Base-by-base conservation (phyloP, 768 basidiomycete species). In the Termitomyces sp. region DNA sequence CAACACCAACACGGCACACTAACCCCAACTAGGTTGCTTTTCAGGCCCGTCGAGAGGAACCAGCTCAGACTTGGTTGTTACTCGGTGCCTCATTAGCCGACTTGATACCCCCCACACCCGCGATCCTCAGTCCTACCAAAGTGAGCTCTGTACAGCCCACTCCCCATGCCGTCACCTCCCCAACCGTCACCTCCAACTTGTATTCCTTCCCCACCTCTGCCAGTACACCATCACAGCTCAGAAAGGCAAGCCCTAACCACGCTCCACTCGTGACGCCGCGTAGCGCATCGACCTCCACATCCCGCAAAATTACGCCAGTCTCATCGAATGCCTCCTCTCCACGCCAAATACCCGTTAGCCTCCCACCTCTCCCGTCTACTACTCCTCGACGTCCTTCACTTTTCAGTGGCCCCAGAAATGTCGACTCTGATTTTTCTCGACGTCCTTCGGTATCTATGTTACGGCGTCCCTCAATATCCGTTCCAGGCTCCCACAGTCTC, bases 61-160 rank as follows among this genome's bases (percentile, higher is more conserved):
- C 81, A 3, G 85, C 84, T 1, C 86, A 90, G 62, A 75, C 77
- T 2, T 93, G 91, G 91, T 62, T 82, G 9, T 69, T 92, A 2
- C 68, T 93, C 19, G 78, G 75, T 12, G 82, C 83, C 16, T 75
- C 85, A 3, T 69, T 90, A 19, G 72, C 73, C 0, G 77, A 85
- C 51, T 67, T 82, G 46, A 59, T 79, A 17, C 82, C 81, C 8
- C 67, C 70, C 43, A 25, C 58, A n/a, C 65, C 63, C 59, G 41
- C 68, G 41, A 44, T 68, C 59, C 56, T 73, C 55, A 64, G 57
- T 29, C 57, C 57, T 2, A 19, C 43, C 25, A 52, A 62, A 48
- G 11, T 61, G 53, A 41, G 66, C 9, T 17, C 58, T 45, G 40
- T 27, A n/a, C 50, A 46, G 11, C 53, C 50, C 62, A 57, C 60